phyloP scores from a whole-genome alignment of 805 yeast genomes.

The Yarrowia sp. region DNA sequence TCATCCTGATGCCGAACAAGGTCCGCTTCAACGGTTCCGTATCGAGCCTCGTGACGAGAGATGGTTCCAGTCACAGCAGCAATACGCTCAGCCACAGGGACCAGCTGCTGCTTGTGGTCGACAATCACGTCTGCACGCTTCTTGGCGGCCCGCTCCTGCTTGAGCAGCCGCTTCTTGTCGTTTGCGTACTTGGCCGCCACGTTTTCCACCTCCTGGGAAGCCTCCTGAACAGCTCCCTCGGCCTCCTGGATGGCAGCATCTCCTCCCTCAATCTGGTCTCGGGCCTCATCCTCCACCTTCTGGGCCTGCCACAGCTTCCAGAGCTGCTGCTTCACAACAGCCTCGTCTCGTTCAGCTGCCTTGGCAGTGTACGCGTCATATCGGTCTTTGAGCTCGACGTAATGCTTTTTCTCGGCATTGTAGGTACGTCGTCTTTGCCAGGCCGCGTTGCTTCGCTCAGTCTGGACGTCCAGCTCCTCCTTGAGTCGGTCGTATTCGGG shows the following conservation, averaged over 20 bases:
- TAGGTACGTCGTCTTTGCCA: conserved; percentile 72
- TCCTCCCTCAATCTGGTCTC: conserved; percentile 44
- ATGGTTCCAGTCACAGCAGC: conserved; percentile 23
- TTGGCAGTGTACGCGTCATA: conserved; percentile 69
- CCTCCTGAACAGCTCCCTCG: conserved; percentile 43
- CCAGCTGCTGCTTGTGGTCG: conserved; percentile 33
- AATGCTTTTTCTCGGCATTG: conserved; percentile 76
- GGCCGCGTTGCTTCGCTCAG: conserved; percentile 65
- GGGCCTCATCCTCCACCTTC: conserved; percentile 51
- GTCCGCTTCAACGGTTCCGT: conserved; percentile 6
- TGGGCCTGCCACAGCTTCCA: conserved; percentile 69
- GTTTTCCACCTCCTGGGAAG: conserved; percentile 15
- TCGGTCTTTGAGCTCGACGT: conserved; percentile 75
- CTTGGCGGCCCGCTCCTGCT: conserved; percentile 26
- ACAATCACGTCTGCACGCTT: background rate
- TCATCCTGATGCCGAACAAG: conserved; percentile 14
- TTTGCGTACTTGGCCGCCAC: conserved; percentile 28
- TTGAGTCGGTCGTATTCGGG: conserved; percentile 70
- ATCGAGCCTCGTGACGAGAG: conserved; percentile 22
- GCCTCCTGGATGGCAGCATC: conserved; percentile 41
- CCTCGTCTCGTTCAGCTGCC: conserved; percentile 52
- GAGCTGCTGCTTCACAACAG: conserved; percentile 59
- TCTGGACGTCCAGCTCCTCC: conserved; percentile 61
- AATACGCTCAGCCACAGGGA: conserved; percentile 25
- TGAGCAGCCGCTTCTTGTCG: conserved; percentile 13